phyloP scores from a whole-genome alignment of 805 yeast genomes.

The Wickerhamomyces canadensis region DNA sequence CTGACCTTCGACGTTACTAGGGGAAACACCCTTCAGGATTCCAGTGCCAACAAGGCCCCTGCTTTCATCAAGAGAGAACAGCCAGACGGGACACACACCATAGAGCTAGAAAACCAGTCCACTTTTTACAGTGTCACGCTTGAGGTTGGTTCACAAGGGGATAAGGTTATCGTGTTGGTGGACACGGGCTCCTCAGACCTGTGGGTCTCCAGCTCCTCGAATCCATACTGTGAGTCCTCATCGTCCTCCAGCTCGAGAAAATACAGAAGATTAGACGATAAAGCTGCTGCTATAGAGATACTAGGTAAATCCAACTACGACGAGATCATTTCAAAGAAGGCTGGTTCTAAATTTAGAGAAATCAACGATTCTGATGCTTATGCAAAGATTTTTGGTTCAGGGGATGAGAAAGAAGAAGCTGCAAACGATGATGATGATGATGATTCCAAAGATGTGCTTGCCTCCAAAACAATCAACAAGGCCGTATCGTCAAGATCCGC shows the following conservation, averaged over 20 bases:
- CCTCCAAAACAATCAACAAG: constrained; percentile 5
- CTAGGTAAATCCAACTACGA: constrained; percentile 4
- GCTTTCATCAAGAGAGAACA: constrained; percentile 17
- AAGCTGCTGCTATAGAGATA: not conserved
- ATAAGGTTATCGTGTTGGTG: constrained; percentile 49
- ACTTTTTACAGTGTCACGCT: constrained; percentile 42
- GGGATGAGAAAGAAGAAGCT: not conserved
- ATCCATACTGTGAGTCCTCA: constrained; percentile 37
- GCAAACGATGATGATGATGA: not conserved
- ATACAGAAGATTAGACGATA: constrained; percentile 12
- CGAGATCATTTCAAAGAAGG: not conserved
- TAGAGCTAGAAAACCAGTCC: constrained; percentile 32
- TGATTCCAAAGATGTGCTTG: not conserved
- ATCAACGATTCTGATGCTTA: constrained; percentile 4
- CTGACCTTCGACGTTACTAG: constrained; percentile 2
- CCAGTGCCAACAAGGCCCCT: not conserved
- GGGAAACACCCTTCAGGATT: constrained; percentile 2
- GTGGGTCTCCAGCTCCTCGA: constrained; percentile 50
- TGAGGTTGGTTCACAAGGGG: constrained; percentile 52
- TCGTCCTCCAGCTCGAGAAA: constrained; percentile 5
- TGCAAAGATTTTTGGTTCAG: not conserved
- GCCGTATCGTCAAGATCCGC: constrained; percentile 1
- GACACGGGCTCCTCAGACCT: constrained; percentile 78
- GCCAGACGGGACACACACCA: constrained; percentile 25
- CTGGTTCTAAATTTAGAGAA: constrained; percentile 2